These are phyloP conservation scores for Serendipita vermifera DNA, from an alignment of 768 basidiomycete species.

Conservation along the genomic window DNA sequence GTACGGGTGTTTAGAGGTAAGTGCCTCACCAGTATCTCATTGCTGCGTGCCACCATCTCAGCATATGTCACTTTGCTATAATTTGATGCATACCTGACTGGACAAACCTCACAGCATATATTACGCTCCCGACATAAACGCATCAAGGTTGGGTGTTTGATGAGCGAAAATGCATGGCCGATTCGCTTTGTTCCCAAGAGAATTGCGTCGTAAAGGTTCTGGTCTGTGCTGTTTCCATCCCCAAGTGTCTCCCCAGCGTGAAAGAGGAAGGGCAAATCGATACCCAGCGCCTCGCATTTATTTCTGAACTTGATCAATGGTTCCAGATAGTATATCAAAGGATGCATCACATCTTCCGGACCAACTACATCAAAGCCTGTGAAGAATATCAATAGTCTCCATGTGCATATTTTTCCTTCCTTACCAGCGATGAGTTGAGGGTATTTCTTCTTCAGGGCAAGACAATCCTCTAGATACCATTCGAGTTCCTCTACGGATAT, in stretches of 20 bases:
- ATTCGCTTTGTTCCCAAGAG: conserved; percentile 67
- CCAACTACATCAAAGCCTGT: conserved; percentile 74
- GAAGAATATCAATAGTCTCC: not conserved
- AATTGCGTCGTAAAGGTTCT: conserved; percentile 68
- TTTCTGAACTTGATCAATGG: conserved; percentile 46
- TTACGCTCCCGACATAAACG: conserved; percentile 47
- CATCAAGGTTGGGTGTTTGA: conserved; percentile 63
- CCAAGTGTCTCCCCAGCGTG: conserved; percentile 74
- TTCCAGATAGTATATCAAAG: conserved; percentile 49
- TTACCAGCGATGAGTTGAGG: conserved; percentile 57
- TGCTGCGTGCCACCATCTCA: conserved; percentile 30
- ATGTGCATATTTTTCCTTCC: conserved; percentile 9
- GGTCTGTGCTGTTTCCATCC: conserved; percentile 56
- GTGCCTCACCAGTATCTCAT: conserved; percentile 51
- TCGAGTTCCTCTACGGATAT: conserved; percentile 44
- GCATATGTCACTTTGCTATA: not conserved
- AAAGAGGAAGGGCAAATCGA: conserved; percentile 64
- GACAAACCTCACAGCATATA: conserved; percentile 64
- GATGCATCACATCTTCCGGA: conserved; percentile 46
- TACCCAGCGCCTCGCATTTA: conserved; percentile 40
- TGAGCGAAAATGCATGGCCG: conserved; percentile 70
- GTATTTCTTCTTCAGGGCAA: conserved; percentile 57
- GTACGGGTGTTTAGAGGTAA: not conserved
- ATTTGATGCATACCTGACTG: conserved; percentile 53
- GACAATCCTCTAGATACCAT: conserved; percentile 62